These are phyloP conservation scores for Tolypocladium inflatum DNA, from an alignment of 2,329 filamentous ascomycete species.

Conservation along the genomic window DNA sequence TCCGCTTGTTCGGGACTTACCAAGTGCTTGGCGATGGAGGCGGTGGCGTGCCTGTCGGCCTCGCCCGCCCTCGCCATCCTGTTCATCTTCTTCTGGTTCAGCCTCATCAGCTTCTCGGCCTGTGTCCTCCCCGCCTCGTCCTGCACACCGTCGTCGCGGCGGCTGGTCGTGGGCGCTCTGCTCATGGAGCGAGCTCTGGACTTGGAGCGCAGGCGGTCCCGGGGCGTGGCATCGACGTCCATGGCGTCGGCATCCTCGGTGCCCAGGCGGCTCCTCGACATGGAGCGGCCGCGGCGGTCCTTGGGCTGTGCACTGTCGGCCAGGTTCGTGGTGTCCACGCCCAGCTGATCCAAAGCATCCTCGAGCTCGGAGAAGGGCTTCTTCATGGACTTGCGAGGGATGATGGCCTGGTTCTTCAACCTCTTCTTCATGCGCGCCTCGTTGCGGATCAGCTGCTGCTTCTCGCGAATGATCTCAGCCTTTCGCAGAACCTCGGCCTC, in stretches of 20 bases:
- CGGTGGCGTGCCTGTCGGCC: conserved; percentile 81
- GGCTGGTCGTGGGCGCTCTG: conserved; percentile 51
- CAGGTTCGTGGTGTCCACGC: conserved; percentile 72
- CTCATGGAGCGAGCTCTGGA: conserved; percentile 57
- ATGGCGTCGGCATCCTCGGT: conserved; percentile 63
- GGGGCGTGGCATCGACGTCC: conserved; percentile 55
- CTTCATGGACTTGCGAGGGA: conserved; percentile 73
- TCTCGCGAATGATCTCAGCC: conserved; percentile 91
- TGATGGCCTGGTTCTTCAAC: conserved; percentile 92
- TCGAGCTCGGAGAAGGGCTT: conserved; percentile 84
- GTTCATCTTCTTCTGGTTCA: conserved; percentile 98
- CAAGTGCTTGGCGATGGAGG: conserved; percentile 81
- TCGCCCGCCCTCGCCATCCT: conserved; percentile 95
- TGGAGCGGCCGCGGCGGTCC: conserved; percentile 63
- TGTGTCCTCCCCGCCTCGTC: conserved; percentile 59
- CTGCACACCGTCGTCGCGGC: conserved; percentile 68
- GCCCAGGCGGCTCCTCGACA: conserved; percentile 51
- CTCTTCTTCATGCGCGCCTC: conserved; percentile 92
- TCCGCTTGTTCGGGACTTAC: conserved; percentile 40
- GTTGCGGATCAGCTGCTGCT: conserved; percentile 85
- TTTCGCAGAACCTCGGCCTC: conserved; percentile 83
- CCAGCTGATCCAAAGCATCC: conserved; percentile 72
- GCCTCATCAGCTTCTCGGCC: conserved; percentile 78
- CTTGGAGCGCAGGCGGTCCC: conserved; percentile 60
- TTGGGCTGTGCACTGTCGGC: conserved; percentile 59